These are phyloP conservation scores for Scheffersomyces lignicola DNA, from an alignment of 1,139 yeast genomes.

Conservation along the genomic window DNA sequence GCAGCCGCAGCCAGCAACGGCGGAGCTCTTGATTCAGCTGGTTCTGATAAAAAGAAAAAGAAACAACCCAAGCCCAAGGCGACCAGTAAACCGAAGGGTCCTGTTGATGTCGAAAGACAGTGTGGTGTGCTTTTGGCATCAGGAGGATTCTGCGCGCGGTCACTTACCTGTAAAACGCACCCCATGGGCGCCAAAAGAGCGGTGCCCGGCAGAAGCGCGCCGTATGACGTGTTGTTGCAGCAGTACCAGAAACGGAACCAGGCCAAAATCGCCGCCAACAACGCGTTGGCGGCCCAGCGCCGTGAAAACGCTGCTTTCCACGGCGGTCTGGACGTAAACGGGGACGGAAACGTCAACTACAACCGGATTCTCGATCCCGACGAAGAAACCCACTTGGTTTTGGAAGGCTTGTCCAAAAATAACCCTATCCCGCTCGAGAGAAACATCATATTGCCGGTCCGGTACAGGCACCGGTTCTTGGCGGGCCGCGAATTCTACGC, in stretches of 20 bases:
- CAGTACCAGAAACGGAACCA: conserved; percentile 92
- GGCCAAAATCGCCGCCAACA: conserved; percentile 81
- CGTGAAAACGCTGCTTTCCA: conserved; percentile 47
- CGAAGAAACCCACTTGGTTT: conserved; percentile 89
- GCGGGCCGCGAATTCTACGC: conserved; percentile 86
- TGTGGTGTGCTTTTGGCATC: conserved; percentile 94
- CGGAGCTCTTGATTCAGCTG: conserved; percentile 27
- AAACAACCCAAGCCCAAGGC: conserved; percentile 46
- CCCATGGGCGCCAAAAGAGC: conserved; percentile 98
- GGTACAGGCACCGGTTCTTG: conserved; percentile 69
- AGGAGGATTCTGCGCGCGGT: conserved; percentile 93
- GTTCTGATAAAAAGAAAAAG: conserved; percentile 26
- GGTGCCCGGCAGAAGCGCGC: conserved; percentile 88
- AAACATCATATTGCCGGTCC: conserved; percentile 67
- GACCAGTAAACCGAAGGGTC: conserved; percentile 64
- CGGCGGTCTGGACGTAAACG: conserved; percentile 24
- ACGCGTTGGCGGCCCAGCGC: conserved; percentile 62
- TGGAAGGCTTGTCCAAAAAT: conserved; percentile 86
- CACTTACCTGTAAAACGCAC: conserved; percentile 94
- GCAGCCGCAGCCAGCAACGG: conserved; percentile 27
- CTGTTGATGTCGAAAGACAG: conserved; percentile 91
- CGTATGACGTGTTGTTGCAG: conserved; percentile 83
- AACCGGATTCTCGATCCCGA: conserved; percentile 61
- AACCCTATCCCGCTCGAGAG: conserved; percentile 83
- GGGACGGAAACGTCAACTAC: conserved; percentile 20